Evolutionary conservation across 108 stramenopile genomes (phyloP), one percentile per base, ranked within the genome.

Genomic region (Fistulifera solaris): DNA sequence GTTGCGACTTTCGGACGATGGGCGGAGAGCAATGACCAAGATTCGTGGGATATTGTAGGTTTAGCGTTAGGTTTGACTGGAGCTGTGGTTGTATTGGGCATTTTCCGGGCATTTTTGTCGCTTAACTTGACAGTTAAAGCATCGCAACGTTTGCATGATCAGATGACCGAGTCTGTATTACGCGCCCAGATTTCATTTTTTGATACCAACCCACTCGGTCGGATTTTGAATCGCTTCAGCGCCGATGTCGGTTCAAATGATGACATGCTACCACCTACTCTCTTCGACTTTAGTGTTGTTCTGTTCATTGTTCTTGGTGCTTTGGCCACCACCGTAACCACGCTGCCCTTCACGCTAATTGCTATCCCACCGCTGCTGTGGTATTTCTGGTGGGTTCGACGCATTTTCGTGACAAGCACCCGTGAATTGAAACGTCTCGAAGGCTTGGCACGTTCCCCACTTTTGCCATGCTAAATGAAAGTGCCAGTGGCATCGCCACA

Each of bases 121-220:
- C 76, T 83, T 58, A 54, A 59, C 27, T 54, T 71, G 35, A 63
- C 63, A 10, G 64, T 92, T 35, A 67, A 76, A 44, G 88, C 86
- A 16, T 86, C 84, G 7, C 72, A 72, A 55, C 49, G 46, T 17
- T 75, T 93, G 27, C 93, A 94, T 60, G 75, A 93, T 60, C 52
- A 60, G 25, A 93, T 93, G 90, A 61, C 87, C 0, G 58, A 63
- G 27, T 58, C 83, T 21, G 82, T 96, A 8, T 69, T 96, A 10
- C 48, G 89, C 45, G 85, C 93, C 8, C 87, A 80, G 43, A 83
- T 91, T 46, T 61, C 68, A 19, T 97, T 92, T 65, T 97, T 94
- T 59, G 94, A 94, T 62, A 83, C 82, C n/a, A 94, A 93, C 48
- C 93, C 96, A 39, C 49, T 85, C 7, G 96, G 96, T 0, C 76